Evolutionary conservation across 2,329 filamentous ascomycete species (phyloP), one percentile per base, ranked within the genome.

Genomic region (Botrytis galanthina): DNA sequence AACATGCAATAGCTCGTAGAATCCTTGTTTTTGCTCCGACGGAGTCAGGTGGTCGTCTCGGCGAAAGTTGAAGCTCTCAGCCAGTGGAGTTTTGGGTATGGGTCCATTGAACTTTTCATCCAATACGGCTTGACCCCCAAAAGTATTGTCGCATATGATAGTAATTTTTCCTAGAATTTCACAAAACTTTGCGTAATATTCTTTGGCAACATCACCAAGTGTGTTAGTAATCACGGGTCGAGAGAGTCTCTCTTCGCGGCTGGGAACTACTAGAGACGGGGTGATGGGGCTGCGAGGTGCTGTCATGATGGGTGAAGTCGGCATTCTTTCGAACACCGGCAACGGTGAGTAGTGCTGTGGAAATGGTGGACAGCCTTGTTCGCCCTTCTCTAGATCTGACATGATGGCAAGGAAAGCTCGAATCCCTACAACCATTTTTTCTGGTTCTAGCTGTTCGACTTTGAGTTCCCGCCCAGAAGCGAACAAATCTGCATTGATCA

Each of bases 361-460:
- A 77, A 98, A 98, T 0, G 94, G 93, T 4, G 96, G 96, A 37
- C 88, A 88, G 20, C 91, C 88, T 75, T 90, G 87, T 67, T 95
- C 92, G 39, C 92, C 91, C 76, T 92, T 95, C 82, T 99, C 96
- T 39, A 98, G 85, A 81, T 99, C 96, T 0, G 92, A 89, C 89
- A 99, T 95, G 77, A 98, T 94, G 46, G 92, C 93, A 42, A 99
- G 86, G 81, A 98, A 99, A 4, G 96, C 93, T 75, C 94, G 90
- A 75, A 99, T 99, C 4, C 95, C 96, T 78, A 99, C 93, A n/a
- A 98, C 95, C 84, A 98, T 97, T 78, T 93, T 92, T 80, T 99
- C 97, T 0, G 97, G 96, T 75, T 99, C 96, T 75, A 99, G 87
- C 80, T 97, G 93, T 80, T 98, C 96, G 42, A 98, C 75, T 80